These are phyloP conservation scores for Croton setiger DNA, from an alignment of 441 rosid species.

Conservation along the genomic window DNA sequence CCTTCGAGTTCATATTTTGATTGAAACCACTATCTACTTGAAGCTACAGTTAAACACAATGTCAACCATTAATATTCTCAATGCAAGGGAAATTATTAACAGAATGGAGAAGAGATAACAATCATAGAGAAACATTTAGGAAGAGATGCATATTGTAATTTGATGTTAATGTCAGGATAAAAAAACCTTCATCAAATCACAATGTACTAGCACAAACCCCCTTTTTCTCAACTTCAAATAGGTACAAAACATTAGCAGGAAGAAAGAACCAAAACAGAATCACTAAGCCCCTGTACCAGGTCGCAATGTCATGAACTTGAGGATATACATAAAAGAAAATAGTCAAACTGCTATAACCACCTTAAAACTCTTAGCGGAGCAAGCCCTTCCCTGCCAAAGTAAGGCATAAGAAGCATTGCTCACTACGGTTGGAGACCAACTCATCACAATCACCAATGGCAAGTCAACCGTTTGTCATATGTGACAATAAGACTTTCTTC, in stretches of 20 bases:
- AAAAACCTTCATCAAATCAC: not conserved
- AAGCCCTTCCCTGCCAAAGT: conserved; percentile 29
- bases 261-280: conserved; percentile 5
- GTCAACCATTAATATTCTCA: conserved; percentile 12
- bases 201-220: not conserved
- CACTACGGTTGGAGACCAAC: conserved; percentile 21
- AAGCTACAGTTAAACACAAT: conserved; percentile 48
- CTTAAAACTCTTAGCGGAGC: conserved; percentile 24
- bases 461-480: not conserved
- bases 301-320: conserved; percentile 14
- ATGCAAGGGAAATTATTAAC: not conserved
- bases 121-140: not conserved
- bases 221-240: not conserved
- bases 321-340: conserved; percentile 14
- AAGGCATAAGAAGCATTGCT: conserved; percentile 31
- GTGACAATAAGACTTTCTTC: conserved; percentile 5
- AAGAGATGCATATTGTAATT: conserved; percentile 3
- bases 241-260: not conserved
- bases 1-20: conserved; percentile 65
- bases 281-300: conserved; percentile 11
- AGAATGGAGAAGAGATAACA: not conserved
- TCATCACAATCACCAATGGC: conserved; percentile 13
- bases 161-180: not conserved
- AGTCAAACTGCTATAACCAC: conserved; percentile 10
- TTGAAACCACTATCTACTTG: conserved; percentile 77